Evolutionary conservation across 768 basidiomycete genomes (phyloP).

Genomic region (Bullera alba): DNA sequence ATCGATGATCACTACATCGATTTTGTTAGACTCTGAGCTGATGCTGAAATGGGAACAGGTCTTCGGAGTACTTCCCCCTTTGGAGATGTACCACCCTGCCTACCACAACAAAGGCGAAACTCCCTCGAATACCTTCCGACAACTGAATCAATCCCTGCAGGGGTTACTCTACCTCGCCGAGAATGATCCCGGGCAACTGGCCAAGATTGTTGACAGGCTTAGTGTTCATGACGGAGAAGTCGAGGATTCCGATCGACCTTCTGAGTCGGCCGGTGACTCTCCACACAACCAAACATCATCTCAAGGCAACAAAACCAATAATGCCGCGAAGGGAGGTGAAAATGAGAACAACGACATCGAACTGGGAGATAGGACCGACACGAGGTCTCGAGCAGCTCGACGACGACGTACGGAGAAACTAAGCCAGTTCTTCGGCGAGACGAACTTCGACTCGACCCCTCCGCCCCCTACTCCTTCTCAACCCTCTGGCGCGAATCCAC

Average conservation of each 20-base stretch:
- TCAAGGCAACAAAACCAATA: too few species aligned
- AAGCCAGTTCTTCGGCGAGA: conserved; percentile 10
- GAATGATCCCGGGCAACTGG: conserved; percentile 4
- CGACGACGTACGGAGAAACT: conserved; percentile 5
- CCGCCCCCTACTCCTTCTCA: neutral
- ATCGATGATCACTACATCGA: neutral
- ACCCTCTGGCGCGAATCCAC: neutral
- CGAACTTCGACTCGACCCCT: neutral
- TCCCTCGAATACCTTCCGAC: neutral
- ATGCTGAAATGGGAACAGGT: neutral
- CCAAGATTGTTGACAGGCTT: neutral
- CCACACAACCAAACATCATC: neutral
- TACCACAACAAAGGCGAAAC: neutral
- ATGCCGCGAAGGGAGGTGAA: too few species aligned
- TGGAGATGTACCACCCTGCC: neutral
- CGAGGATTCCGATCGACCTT: neutral
- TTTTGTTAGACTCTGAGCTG: neutral
- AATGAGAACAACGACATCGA: too few species aligned
- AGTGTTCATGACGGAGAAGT: neutral
- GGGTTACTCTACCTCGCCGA: conserved; percentile 7
- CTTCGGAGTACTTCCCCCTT: neutral
- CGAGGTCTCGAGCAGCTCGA: neutral
- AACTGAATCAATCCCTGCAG: conserved; percentile 7
- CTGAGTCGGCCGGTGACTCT: neutral
- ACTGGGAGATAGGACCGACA: neutral